Evolutionary conservation across 225 moss, liverwort and hornwort species (phyloP).

Genomic region (Marchantia polymorpha): DNA sequence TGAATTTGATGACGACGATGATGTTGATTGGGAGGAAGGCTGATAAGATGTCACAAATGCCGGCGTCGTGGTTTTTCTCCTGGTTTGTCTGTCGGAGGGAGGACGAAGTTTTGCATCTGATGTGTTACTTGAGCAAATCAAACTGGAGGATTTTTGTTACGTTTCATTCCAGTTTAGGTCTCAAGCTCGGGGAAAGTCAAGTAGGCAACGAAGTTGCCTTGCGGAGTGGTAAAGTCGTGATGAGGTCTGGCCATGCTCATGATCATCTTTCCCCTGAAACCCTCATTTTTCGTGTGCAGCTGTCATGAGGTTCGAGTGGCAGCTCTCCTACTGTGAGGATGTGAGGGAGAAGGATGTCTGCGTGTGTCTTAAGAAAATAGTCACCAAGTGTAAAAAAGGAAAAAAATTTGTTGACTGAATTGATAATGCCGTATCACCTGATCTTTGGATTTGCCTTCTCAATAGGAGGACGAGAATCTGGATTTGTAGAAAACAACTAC

Average conservation of each 20-base stretch:
- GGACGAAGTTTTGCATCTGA: conserved; percentile 1
- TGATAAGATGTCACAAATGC: conserved; percentile 12
- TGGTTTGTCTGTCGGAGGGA: not conserved
- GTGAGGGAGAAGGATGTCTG: not conserved
- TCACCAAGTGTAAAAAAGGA: conserved; percentile 16
- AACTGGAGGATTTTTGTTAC: not conserved
- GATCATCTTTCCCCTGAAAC: not conserved
- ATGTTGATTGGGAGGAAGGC: conserved; percentile 87
- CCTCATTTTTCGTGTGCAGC: not conserved
- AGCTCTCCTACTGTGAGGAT: not conserved
- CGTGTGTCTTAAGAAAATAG: conserved; percentile 3
- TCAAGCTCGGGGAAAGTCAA: not conserved
- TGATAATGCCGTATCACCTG: not conserved
- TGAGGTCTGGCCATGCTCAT: conserved; percentile 5
- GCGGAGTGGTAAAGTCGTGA: conserved; percentile 9
- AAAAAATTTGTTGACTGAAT: not conserved
- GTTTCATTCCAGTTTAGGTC: not conserved
- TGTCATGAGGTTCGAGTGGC: not conserved
- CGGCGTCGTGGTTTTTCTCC: not conserved
- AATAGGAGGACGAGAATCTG: not conserved
- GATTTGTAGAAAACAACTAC: not conserved
- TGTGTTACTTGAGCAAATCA: not conserved
- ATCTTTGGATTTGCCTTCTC: not conserved
- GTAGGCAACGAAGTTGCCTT: conserved; percentile 12
- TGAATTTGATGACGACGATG: conserved; percentile 64